phyloP scores from a whole-genome alignment of 2,329 filamentous ascomycete species.

The Clonostachys sp. region DNA sequence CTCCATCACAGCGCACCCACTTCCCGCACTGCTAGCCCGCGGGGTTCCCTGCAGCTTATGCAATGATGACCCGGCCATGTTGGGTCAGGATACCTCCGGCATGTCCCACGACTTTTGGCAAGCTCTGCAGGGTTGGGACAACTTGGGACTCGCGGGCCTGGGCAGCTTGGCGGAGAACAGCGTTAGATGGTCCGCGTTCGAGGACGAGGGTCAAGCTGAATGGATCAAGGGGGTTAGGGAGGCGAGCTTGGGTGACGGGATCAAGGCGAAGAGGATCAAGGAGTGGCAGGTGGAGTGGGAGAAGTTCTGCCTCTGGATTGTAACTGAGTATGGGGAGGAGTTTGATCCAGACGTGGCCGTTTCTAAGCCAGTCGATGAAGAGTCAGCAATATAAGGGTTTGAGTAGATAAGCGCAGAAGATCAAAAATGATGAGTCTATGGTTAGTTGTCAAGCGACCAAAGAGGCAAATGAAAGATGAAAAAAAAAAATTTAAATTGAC shows the following conservation, averaged over 20 bases:
- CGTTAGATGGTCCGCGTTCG: conserved; percentile 83
- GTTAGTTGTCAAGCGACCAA: too few species aligned
- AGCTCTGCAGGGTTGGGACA: conserved; percentile 85
- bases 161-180: conserved; percentile 90
- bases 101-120: conserved; percentile 96
- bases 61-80: conserved; percentile 87
- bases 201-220: conserved; percentile 66
- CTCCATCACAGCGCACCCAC: conserved; percentile 71
- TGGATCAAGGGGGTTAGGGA: conserved; percentile 72
- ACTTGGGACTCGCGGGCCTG: conserved; percentile 80
- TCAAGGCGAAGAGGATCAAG: conserved; percentile 68
- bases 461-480: too few species aligned
- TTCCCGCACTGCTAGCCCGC: conserved; percentile 78
- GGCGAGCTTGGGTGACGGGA: conserved; percentile 65
- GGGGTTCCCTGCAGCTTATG: conserved; percentile 80
- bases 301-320: conserved; percentile 85
- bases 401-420: too few species aligned
- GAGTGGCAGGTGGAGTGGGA: conserved; percentile 84
- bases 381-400: too few species aligned
- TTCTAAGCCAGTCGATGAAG: too few species aligned
- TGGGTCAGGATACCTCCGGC: conserved; percentile 76
- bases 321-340: conserved; percentile 68
- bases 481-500: too few species aligned
- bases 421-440: too few species aligned
- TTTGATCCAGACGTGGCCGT: conserved; percentile 33